Base-by-base conservation (phyloP, 1,139 yeast genomes). In the Suhomyces panamericanus region DNA sequence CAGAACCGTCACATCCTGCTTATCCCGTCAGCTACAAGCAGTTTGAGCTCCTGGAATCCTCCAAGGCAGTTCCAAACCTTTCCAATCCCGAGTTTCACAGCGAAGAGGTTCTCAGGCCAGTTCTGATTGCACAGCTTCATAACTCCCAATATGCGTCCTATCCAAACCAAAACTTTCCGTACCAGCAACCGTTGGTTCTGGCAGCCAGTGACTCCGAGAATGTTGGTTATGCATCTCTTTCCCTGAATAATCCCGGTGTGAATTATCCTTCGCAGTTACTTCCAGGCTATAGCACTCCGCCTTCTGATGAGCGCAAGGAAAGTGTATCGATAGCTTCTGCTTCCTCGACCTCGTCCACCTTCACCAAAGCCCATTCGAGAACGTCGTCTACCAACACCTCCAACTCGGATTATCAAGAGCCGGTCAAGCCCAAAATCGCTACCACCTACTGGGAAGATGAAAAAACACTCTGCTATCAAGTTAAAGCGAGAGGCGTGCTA, bases 391-490 rank as follows among this genome's bases (percentile, higher is more conserved):
- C 47, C 6, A 32, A 27, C 14, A 44, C 44, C n/a, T 31, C 37
- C 13, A 16, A 13, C 10, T 14, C 13, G 15, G 41, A 40, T n/a
- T 45, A 47, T 34, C 47, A 45, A 6, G 49, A 48, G n/a, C 51
- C 48, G 5, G 46, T 54, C 4, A 73, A 68, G 47, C 79, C 77
- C 1, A 59, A 67, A 40, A 62, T 75, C 28, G 69, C 73, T 6
- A 75, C 79, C n/a, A 69, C 73, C 1, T 69, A 52, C 45, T 76
- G 81, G 81, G 78, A 72, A 40, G 78, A 74, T 42, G 77, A 74
- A 48, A 64, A 65, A 15, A 76, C 80, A 0, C 53, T 69, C 6
- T 75, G 80, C 48, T 76, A 73, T 49, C 80, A 78, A 50, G 82
- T 80, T 1, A 70, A 75, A 44, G 73, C 73, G 0, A 58, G 67